Evolutionary conservation across 208 protist genomes (phyloP), one percentile per base, ranked within the genome.

Genomic region (Crithidia sp.): DNA sequence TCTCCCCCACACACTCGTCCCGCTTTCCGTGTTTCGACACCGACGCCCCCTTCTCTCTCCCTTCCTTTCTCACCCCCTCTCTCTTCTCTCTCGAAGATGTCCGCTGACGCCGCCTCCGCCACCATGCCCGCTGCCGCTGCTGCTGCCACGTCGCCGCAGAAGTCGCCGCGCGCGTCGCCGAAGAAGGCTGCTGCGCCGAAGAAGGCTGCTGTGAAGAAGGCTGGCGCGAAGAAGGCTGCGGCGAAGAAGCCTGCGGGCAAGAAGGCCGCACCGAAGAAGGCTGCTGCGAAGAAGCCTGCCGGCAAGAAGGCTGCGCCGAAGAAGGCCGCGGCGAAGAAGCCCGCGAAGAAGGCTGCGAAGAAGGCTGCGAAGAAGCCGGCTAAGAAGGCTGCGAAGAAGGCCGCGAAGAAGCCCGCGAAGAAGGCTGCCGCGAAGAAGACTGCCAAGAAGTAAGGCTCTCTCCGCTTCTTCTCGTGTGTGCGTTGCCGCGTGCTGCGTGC

Each of bases 351-450:
- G 65, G 36, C 66, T 0, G 77, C 61, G 28, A 82, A 82, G 77
- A 82, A 77, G 77, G 36, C 71, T 3, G 60, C 37, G 52, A 77
- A 74, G 77, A 82, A 81, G 77, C 59, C 60, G 43, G 67, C 63
- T 7, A 49, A 40, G 61, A 66, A 55, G 61, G 49, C 17, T 14
- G 19, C 61, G 58, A 75, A 75, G 70, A 14, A 7, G 45, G 45
- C 50, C 10, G 60, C 70, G 45, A 65, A 65, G 68, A 74, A 71
- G 28, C 28, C 28, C 28, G 28, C 28, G 57, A 72, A 75, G 70
- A 75, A 67, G 70, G 50, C 45, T 49, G 44, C 45, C 17, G 61
- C 61, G 59, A 63, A 63, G 43, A 50, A 50, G 43, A 16, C 40
- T 5, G 54, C 50, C 57, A 74, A 74, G 68, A 64, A 74, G 59